A percentile compares a stretch with the other conserved stretches of the same genome.
Conservation (phyloP, 371 early-diverging fungal genomes). For the Lichtheimia ramosa region DNA sequence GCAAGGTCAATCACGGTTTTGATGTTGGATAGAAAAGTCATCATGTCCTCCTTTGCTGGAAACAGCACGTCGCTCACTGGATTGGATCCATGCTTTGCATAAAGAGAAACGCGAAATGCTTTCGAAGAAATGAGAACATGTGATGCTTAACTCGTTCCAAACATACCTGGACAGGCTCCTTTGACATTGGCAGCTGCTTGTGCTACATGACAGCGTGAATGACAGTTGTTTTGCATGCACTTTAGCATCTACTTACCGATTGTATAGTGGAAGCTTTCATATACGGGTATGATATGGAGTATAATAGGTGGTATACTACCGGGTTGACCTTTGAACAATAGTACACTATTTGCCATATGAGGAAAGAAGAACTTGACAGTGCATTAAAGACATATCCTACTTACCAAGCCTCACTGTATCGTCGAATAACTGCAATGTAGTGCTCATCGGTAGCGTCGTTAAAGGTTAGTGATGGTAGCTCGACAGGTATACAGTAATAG, state of each 20-base stretch:
- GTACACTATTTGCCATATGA: neutral
- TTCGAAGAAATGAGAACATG: no score
- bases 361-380: neutral
- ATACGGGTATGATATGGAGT: neutral
- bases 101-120: no score
- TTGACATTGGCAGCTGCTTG: neutral
- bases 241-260: neutral
- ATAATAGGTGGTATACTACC: neutral
- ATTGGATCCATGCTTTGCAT: no score
- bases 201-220: neutral
- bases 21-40: no score
- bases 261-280: neutral
- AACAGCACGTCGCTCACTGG: no score
- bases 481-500: slow-evolving; percentile 23
- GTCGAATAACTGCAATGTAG: slow-evolving; percentile 18
- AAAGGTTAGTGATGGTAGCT: slow-evolving; percentile 1
- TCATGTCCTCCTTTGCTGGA: neutral
- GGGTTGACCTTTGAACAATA: slow-evolving; percentile 2
- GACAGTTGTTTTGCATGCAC: neutral
- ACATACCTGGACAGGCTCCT: neutral
- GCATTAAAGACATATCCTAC: neutral
- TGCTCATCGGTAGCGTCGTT: neutral
- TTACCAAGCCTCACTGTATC: slow-evolving; percentile 27
- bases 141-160: no score
- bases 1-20: no score